These are phyloP conservation scores for Phoenix roebelenii DNA, from an alignment of 176 grass and related monocot species.

Conservation along the genomic window DNA sequence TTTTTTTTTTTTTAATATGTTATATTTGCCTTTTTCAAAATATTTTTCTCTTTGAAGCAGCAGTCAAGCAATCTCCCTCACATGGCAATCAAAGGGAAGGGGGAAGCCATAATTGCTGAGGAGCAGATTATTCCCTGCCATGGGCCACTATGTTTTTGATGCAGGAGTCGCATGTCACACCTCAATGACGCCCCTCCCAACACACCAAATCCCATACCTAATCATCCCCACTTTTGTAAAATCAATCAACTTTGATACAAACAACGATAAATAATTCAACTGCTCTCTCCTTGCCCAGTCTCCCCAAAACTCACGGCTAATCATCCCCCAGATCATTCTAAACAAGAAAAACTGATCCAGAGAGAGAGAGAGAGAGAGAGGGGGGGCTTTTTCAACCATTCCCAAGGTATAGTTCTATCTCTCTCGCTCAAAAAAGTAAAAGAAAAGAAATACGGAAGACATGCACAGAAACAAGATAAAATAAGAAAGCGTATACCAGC, in stretches of 20 bases:
- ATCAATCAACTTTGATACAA: conserved; percentile 15
- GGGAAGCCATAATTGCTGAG: background rate
- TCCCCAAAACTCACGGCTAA: conserved; percentile 27
- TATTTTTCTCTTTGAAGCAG: background rate
- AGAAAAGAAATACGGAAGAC: background rate
- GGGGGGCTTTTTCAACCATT: background rate
- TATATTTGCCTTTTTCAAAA: too few species aligned
- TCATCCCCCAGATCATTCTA: conserved; percentile 36
- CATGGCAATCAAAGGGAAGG: background rate
- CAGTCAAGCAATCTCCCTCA: background rate
- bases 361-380: background rate
- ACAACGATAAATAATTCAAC: conserved; percentile 19
- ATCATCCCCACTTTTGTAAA: background rate
- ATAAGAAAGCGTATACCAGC: too few species aligned
- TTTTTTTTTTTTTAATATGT: too few species aligned
- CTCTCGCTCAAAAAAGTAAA: too few species aligned
- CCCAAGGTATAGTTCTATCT: background rate
- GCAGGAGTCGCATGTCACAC: background rate
- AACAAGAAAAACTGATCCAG: conserved; percentile 38
- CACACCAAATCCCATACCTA: background rate
- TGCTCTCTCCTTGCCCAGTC: conserved; percentile 2
- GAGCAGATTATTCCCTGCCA: conserved; percentile 10
- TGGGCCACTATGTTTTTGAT: conserved; percentile 6
- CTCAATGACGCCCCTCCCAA: conserved; percentile 1
- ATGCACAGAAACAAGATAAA: too few species aligned